Evolutionary conservation across 2,329 filamentous ascomycete species (phyloP).

Genomic region (Microdochium bolleyi): DNA sequence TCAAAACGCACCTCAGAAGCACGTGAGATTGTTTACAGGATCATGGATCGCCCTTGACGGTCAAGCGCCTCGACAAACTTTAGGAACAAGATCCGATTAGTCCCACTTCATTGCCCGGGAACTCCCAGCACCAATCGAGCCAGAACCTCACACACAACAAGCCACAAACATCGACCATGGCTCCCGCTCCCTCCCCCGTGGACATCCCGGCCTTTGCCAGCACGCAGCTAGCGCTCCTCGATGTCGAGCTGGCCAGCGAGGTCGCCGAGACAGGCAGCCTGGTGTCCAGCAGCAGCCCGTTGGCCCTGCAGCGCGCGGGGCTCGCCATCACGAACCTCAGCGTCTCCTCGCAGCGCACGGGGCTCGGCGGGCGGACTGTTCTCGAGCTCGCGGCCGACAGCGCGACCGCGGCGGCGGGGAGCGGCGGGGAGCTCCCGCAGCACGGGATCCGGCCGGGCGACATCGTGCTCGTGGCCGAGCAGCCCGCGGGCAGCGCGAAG

Average conservation of each 20-base stretch:
- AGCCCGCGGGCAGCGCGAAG: conserved; percentile 63
- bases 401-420: conserved; percentile 39
- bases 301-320: conserved; percentile 66
- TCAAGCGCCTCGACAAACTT: no score
- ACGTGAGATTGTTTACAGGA: no score
- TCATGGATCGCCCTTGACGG: no score
- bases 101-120: no score
- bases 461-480: conserved; percentile 68
- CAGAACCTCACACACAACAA: not conserved
- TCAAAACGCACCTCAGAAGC: no score
- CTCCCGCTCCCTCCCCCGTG: conserved; percentile 39
- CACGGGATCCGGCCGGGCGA: conserved; percentile 72
- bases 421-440: conserved; percentile 52
- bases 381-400: conserved; percentile 70
- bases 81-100: no score
- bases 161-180: no score
- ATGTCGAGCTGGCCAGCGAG: conserved; percentile 65
- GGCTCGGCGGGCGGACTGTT: conserved; percentile 84
- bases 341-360: conserved; percentile 71
- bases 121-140: not conserved
- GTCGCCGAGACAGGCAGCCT: conserved; percentile 61
- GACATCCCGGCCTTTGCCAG: conserved; percentile 62
- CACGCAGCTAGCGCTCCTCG: conserved; percentile 63
- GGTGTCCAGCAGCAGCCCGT: conserved; percentile 59
- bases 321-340: conserved; percentile 70